Evolutionary conservation across 129 eudicot genomes (phyloP).

Genomic region (Helichrysum umbraculigerum): DNA sequence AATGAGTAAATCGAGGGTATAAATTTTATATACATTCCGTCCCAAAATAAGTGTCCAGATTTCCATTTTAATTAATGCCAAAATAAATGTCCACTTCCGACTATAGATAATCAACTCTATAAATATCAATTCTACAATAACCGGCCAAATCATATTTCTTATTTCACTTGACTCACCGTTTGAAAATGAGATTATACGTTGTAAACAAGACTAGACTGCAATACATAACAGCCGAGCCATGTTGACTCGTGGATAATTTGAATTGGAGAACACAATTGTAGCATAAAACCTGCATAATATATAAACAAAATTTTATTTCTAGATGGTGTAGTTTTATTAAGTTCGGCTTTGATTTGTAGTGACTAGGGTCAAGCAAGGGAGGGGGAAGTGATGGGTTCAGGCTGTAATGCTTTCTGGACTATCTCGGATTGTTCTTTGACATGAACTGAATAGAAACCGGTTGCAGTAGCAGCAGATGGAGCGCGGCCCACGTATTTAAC

Average conservation of each 20-base stretch:
- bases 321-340: constrained; percentile 22
- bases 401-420: constrained; percentile 61
- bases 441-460: constrained; percentile 73
- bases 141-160: no score
- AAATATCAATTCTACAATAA: no score
- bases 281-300: background rate
- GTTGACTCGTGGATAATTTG: background rate
- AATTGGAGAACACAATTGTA: background rate
- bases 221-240: background rate
- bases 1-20: no score
- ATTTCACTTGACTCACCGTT: no score
- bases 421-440: constrained; percentile 74
- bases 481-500: constrained; percentile 84
- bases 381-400: constrained; percentile 24
- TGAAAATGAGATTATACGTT: no score
- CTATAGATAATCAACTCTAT: no score
- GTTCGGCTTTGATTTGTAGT: background rate
- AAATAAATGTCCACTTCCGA: no score
- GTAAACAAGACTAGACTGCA: no score
- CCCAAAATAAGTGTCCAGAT: no score
- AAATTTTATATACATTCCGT: no score
- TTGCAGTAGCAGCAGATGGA: constrained; percentile 97
- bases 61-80: no score
- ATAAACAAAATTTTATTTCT: background rate
- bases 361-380: constrained; percentile 18